These are phyloP conservation scores for Fragaria nilgerrensis DNA, from an alignment of 306 rosid genomes.

Conservation along the genomic window DNA sequence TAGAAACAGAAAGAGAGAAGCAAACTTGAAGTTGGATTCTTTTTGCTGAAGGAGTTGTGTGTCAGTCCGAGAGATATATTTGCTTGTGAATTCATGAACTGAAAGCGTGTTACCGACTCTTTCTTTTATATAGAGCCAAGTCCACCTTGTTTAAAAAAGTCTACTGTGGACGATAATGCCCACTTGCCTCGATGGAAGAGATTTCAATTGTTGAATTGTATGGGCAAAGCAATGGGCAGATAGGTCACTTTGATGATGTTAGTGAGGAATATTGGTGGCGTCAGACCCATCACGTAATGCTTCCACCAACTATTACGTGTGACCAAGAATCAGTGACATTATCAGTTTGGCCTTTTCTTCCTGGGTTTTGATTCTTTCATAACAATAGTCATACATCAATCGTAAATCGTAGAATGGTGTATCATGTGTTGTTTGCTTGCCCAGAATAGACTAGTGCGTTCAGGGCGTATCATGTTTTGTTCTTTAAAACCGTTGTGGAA, in stretches of 20 bases:
- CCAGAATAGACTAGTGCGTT: background rate
- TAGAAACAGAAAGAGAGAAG: background rate
- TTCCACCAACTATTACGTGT: conserved; percentile 16
- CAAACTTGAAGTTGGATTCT: conserved; percentile 1
- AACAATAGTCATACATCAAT: background rate
- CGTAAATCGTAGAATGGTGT: background rate
- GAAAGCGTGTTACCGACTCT: conserved; percentile 22
- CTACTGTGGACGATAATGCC: conserved; percentile 9
- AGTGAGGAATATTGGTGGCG: conserved; percentile 2
- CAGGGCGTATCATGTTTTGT: background rate
- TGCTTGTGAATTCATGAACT: conserved; percentile 12
- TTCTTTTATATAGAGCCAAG: conserved; percentile 16
- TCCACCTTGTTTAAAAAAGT: background rate
- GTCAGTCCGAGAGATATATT: background rate
- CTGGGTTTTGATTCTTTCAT: conserved; percentile 8
- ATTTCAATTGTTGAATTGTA: background rate
- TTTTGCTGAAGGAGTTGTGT: background rate
- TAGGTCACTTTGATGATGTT: background rate
- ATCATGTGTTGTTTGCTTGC: background rate
- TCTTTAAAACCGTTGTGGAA: background rate
- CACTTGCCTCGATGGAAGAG: background rate
- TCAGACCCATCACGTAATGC: conserved; percentile 18
- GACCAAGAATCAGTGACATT: background rate
- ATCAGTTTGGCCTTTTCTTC: background rate
- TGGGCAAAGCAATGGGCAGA: background rate